These are phyloP conservation scores for Eucalyptus lansdowneana DNA, from an alignment of 345 rosid genomes.

Conservation along the genomic window DNA sequence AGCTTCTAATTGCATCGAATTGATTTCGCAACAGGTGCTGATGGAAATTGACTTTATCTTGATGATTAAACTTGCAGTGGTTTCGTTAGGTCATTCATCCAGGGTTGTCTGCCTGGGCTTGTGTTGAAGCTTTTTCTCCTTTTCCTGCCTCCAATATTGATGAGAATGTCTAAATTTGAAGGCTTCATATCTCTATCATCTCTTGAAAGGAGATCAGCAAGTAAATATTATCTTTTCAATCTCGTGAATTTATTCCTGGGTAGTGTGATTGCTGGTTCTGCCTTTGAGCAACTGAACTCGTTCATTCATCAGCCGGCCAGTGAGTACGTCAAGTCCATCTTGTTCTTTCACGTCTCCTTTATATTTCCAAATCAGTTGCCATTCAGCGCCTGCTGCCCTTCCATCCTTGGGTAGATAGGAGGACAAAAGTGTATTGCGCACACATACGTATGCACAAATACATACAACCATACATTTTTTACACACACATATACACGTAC, in stretches of 20 bases:
- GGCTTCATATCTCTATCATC: slow-evolving; percentile 64
- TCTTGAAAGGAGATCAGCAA: slow-evolving; percentile 77
- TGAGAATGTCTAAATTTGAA: slow-evolving; percentile 88
- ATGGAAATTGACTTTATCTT: background rate
- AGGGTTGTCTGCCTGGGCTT: slow-evolving; percentile 78
- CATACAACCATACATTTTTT: background rate
- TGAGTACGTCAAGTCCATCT: slow-evolving; percentile 29
- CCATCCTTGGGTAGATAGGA: background rate
- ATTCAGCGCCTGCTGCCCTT: background rate
- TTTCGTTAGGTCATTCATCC: slow-evolving; percentile 46
- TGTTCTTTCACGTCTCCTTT: background rate
- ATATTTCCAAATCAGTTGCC: background rate
- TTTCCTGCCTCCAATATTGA: slow-evolving; percentile 71
- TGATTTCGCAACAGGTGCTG: background rate
- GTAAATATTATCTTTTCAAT: slow-evolving; percentile 65
- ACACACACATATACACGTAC: background rate
- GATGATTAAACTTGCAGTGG: slow-evolving; percentile 16
- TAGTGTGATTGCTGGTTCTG: slow-evolving; percentile 56
- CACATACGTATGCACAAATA: fast-evolving
- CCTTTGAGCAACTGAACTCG: slow-evolving; percentile 62
- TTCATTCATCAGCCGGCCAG: slow-evolving; percentile 55
- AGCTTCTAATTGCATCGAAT: background rate
- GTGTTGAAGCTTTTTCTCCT: slow-evolving; percentile 88
- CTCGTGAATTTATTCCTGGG: slow-evolving; percentile 67
- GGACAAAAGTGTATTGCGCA: background rate